Conservation (phyloP, 306 rosid species). For the Astragalus membranaceus region DNA sequence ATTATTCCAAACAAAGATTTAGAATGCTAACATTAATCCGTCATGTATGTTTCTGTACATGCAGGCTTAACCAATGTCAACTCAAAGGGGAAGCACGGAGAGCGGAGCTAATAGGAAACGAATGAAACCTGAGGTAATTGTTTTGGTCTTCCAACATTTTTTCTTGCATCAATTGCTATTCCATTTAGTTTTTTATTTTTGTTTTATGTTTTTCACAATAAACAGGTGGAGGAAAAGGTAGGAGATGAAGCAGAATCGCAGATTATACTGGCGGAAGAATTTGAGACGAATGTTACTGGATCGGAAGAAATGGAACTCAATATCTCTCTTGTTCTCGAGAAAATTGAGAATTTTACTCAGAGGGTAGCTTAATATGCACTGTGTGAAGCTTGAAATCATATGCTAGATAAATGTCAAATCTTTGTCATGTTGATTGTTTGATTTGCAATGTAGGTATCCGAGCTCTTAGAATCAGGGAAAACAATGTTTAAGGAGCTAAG, state of each 20-base stretch:
- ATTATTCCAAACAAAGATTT: neutral
- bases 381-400: constrained; percentile 1
- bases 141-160: neutral
- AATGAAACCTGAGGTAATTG: constrained; percentile 37
- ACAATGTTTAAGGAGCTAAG: constrained; percentile 52
- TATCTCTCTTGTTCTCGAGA: constrained; percentile 52
- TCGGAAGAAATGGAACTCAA: constrained; percentile 71
- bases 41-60: neutral
- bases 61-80: constrained; percentile 19
- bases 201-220: neutral
- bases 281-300: constrained; percentile 28
- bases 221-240: constrained; percentile 33
- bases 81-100: constrained; percentile 32
- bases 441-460: constrained; percentile 50
- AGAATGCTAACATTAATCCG: neutral
- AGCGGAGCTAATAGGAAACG: constrained; percentile 44
- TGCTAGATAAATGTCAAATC: neutral
- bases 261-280: constrained; percentile 36
- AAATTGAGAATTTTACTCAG: constrained; percentile 67
- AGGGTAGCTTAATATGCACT: constrained; percentile 40
- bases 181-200: neutral
- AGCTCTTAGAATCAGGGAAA: constrained; percentile 74
- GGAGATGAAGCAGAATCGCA: constrained; percentile 38
- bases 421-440: neutral
- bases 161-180: neutral